phyloP scores from a whole-genome alignment of 2,329 filamentous ascomycete genomes.

The Claviceps purpurea region DNA sequence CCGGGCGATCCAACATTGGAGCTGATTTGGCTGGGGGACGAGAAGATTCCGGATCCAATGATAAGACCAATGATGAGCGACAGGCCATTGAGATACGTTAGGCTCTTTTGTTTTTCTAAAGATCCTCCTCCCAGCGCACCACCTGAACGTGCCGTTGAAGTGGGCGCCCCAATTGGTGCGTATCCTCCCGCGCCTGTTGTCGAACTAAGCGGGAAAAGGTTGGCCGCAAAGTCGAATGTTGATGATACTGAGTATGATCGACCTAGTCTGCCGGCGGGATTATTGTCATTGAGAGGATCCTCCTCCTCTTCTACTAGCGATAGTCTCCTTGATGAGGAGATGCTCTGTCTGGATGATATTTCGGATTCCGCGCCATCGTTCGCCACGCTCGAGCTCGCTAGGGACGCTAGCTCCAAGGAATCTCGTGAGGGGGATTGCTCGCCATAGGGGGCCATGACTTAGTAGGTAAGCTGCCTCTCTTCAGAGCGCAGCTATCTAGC shows the following conservation, averaged over 20 bases:
- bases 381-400: slow-evolving; percentile 63
- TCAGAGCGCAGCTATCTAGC: not conserved
- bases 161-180: slow-evolving; percentile 70
- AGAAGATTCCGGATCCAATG: slow-evolving; percentile 94
- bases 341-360: slow-evolving; percentile 66
- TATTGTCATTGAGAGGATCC: slow-evolving; percentile 54
- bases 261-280: slow-evolving; percentile 31
- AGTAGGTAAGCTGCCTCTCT: slow-evolving; percentile 5
- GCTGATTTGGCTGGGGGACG: slow-evolving; percentile 85
- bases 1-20: slow-evolving; percentile 82
- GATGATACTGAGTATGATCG: slow-evolving; percentile 85
- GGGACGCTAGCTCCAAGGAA: slow-evolving; percentile 89
- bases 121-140: slow-evolving; percentile 58
- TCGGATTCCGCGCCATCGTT: slow-evolving; percentile 45
- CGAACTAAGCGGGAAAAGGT: slow-evolving; percentile 82
- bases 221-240: slow-evolving; percentile 89
- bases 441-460: slow-evolving; percentile 26
- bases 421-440: slow-evolving; percentile 52
- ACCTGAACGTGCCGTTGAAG: slow-evolving; percentile 32
- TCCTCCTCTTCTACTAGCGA: slow-evolving; percentile 75
- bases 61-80: slow-evolving; percentile 86
- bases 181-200: slow-evolving; percentile 61
- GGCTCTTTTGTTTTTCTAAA: slow-evolving; percentile 85
- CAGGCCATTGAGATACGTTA: slow-evolving; percentile 89
- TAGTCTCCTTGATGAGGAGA: slow-evolving; percentile 81